A percentile compares a stretch with the other conserved stretches of the same genome.
phyloP scores from a whole-genome alignment of 1,284 basidiomycete species.

The Gomphus bonarii region DNA sequence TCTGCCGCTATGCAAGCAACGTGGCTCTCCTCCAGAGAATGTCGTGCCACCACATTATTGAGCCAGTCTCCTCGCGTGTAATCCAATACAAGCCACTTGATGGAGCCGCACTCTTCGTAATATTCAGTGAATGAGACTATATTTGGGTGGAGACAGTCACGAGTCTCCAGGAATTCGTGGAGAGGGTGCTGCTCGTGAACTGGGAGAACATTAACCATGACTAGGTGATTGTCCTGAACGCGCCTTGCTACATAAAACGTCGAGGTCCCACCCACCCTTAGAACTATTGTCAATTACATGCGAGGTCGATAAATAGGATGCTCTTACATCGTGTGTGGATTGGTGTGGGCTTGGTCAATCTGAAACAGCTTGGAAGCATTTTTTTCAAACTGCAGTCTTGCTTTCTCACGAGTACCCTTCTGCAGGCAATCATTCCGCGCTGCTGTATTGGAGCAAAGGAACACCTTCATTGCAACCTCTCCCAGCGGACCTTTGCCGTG shows the following conservation, averaged over 20 bases:
- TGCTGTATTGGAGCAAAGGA: background rate
- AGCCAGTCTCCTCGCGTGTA: conserved; percentile 2
- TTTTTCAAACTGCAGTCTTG: background rate
- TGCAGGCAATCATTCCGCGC: background rate
- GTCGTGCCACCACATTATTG: background rate
- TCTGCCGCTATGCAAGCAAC: background rate
- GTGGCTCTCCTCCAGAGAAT: background rate
- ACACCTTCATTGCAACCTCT: background rate
- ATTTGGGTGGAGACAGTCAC: background rate
- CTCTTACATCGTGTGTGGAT: background rate
- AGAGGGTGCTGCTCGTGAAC: background rate
- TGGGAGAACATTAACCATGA: background rate
- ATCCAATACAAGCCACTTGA: background rate
- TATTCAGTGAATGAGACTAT: background rate
- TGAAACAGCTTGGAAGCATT: background rate
- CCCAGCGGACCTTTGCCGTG: background rate
- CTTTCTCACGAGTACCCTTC: background rate
- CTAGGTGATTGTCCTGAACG: background rate
- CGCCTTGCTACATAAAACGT: background rate
- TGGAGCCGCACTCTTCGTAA: background rate
- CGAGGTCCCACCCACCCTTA: background rate
- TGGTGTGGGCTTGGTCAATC: background rate
- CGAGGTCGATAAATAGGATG: too few relatives aligned
- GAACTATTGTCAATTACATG: background rate
- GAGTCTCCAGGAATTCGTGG: background rate